Base-by-base conservation (phyloP, 2,329 filamentous ascomycete genomes). In the Cercospora nicotianae region DNA sequence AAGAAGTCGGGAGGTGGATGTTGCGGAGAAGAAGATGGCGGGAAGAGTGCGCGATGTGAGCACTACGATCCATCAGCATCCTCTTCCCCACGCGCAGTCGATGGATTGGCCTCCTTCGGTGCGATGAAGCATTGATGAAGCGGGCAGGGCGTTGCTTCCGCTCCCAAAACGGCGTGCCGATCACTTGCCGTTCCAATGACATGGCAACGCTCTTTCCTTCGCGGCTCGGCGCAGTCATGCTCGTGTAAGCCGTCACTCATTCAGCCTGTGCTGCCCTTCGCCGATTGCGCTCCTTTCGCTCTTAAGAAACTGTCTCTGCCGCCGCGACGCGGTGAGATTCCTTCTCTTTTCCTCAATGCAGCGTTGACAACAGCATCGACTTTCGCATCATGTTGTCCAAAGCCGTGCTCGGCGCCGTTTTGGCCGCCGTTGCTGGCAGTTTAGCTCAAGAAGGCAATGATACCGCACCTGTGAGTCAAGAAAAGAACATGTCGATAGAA, bases 371-470 rank as follows among this genome's bases (percentile, higher is more conserved):
- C 45, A 53, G 42, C 62, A 48, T 48, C 28, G 36, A 63, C 60
- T 30, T 51, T 48, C 23, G 18, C 63, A 45, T 36, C 48, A 68
- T 68, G 66, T 42, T 65, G 23, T 68, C 66, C n/a, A 48, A n/a
- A 33, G 60, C 63, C 10, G 28, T 68, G 51, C 51, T 68, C 23
- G 59, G 58, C 63, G 66, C 66, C 59, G 42, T 68, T 39, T 18
- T 68, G 62, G 66, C 59, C 26, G 62, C 65, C 58, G 28, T 57
- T 63, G 60, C 64, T 18, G 20, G 57, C 57, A 63, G 36, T 28
- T 16, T 42, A 10, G 68, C 65, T 42, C 68, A 69, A 55, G 65
- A 67, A 53, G 69, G 69, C 48, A 70, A 70, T 60, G 66, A 68
- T 55, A 68, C 69, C 7, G 69, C 64, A 55, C 69, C 69, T 3